phyloP scores from a whole-genome alignment of 495 filamentous ascomycete species.

The Penicillium coprophilum region DNA sequence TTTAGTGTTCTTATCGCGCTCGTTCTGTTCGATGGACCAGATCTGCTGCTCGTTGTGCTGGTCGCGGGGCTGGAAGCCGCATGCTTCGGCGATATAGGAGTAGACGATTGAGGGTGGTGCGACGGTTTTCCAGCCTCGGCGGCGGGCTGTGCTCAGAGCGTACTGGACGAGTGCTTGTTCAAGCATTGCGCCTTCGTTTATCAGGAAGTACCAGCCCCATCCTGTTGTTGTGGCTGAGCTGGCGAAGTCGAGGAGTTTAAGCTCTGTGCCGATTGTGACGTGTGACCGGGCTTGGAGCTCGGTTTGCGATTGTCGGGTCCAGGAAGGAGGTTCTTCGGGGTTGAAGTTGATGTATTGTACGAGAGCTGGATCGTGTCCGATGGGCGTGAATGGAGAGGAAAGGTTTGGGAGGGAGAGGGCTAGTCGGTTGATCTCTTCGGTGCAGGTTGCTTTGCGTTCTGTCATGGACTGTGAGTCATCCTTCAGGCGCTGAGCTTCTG shows the following conservation, averaged over 20 bases:
- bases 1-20: constrained; percentile 54
- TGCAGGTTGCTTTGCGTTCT: constrained; percentile 55
- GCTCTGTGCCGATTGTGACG: constrained; percentile 76
- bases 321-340: constrained; percentile 51
- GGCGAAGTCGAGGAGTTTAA: constrained; percentile 83
- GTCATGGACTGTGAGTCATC: constrained; percentile 59
- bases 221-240: constrained; percentile 74
- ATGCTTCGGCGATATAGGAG: constrained; percentile 82
- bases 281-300: constrained; percentile 58
- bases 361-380: constrained; percentile 58
- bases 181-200: constrained; percentile 82
- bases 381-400: constrained; percentile 72
- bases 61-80: constrained; percentile 92
- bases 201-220: constrained; percentile 96
- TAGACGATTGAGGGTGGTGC: constrained; percentile 89
- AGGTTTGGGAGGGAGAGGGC: constrained; percentile 85
- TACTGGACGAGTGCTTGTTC: constrained; percentile 93
- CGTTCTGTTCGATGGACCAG: constrained; percentile 70
- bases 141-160: constrained; percentile 66
- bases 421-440: constrained; percentile 67
- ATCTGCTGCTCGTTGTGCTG: constrained; percentile 87
- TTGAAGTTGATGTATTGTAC: constrained; percentile 75
- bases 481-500: constrained; percentile 71
- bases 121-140: constrained; percentile 71
- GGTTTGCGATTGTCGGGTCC: constrained; percentile 51